Conservation (phyloP, 2,329 filamentous ascomycete genomes). For the Pyrenochaeta sp. region DNA sequence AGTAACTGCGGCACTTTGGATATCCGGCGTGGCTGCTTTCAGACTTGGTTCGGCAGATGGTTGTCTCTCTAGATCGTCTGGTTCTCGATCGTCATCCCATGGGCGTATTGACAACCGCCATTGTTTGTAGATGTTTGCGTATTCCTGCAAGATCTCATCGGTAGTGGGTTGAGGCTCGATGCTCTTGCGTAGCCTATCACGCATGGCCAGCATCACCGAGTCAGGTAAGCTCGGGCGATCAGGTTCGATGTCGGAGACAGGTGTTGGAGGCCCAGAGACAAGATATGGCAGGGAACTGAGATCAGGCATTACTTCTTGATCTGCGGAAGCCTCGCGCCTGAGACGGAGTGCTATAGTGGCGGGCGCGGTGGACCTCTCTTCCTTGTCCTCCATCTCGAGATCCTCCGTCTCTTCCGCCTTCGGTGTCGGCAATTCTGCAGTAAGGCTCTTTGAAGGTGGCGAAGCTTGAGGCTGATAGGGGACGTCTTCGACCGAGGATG, state of each 20-base stretch:
- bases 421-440: conserved; percentile 42
- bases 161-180: conserved; percentile 38
- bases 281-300: conserved; percentile 55
- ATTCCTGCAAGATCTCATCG: conserved; percentile 43
- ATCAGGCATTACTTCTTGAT: conserved; percentile 51
- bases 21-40: conserved; percentile 57
- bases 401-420: conserved; percentile 47
- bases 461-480: conserved; percentile 16
- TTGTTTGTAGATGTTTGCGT: conserved; percentile 47
- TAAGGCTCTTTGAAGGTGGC: conserved; percentile 20
- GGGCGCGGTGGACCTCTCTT: conserved; percentile 36
- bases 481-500: conserved; percentile 23
- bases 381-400: conserved; percentile 32
- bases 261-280: conserved; percentile 52
- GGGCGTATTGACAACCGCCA: conserved; percentile 53
- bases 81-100: conserved; percentile 51
- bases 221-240: conserved; percentile 48
- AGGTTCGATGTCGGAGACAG: conserved; percentile 53
- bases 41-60: conserved; percentile 44
- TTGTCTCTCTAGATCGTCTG: conserved; percentile 46
- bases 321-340: conserved; percentile 37
- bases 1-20: conserved; percentile 35
- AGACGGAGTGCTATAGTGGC: conserved; percentile 42
- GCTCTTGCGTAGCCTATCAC: conserved; percentile 41
- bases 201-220: conserved; percentile 45